These are phyloP conservation scores for Albugo laibachii DNA, from an alignment of 352 stramenopile genomes.

Conservation along the genomic window DNA sequence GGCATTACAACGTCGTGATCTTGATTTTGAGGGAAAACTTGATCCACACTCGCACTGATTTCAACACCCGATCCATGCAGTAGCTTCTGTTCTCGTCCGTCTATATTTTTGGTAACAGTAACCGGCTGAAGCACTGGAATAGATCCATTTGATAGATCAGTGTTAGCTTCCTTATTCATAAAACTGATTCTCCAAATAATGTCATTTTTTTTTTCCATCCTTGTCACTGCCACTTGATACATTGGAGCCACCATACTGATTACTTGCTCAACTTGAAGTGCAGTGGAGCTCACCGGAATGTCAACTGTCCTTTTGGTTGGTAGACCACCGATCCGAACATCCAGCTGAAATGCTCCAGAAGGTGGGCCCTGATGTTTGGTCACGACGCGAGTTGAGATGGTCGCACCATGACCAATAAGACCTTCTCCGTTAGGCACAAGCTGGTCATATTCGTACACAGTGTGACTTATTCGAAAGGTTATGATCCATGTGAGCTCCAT, in stretches of 20 bases:
- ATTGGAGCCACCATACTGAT: slow-evolving; percentile 55
- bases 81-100: no score
- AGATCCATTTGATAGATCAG: no score
- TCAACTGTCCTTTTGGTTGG: slow-evolving; percentile 45
- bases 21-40: no score
- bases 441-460: slow-evolving; percentile 35
- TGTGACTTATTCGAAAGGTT: slow-evolving; percentile 45
- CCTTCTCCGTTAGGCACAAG: slow-evolving; percentile 25
- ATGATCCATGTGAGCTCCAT: slow-evolving; percentile 48
- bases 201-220: slow-evolving; percentile 40
- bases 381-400: slow-evolving; percentile 8
- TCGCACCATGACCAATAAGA: slow-evolving; percentile 30
- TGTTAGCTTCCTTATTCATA: no score
- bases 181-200: no score
- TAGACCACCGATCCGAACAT: slow-evolving; percentile 52
- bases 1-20: no score
- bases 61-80: no score
- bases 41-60: no score
- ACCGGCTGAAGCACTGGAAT: no score
- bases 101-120: no score
- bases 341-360: slow-evolving; percentile 35
- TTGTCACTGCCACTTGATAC: slow-evolving; percentile 33
- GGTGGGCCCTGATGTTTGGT: slow-evolving; percentile 25
- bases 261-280: slow-evolving; percentile 26
- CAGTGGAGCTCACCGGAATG: slow-evolving; percentile 35